Percentiles rank a stretch among this genome's conserved stretches.
phyloP scores from a whole-genome alignment of 306 rosid species.

The Mimosa bimucronata region DNA sequence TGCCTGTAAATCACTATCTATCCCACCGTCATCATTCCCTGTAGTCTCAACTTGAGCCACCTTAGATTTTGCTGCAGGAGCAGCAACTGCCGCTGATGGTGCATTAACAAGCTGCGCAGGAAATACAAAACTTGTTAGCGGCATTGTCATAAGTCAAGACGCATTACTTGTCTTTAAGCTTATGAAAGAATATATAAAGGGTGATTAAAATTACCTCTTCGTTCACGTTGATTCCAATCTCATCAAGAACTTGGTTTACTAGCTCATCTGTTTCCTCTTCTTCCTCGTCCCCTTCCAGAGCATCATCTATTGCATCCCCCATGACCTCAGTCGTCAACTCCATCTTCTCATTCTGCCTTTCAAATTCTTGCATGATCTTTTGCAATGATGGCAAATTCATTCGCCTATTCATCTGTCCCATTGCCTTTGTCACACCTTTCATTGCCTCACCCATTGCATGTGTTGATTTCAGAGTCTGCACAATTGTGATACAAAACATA shows the following conservation, averaged over 20 bases:
- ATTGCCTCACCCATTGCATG: constrained; percentile 99
- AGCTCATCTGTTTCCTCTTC: constrained; percentile 97
- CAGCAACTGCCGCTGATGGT: constrained; percentile 82
- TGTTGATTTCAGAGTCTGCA: constrained; percentile 92
- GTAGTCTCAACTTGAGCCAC: constrained; percentile 82
- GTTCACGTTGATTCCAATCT: constrained; percentile 86
- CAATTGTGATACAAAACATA: constrained; percentile 11
- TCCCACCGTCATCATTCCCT: constrained; percentile 69
- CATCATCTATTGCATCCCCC: constrained; percentile 98
- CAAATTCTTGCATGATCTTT: constrained; percentile 96
- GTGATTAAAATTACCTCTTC: constrained; percentile 68
- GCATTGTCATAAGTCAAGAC: not conserved
- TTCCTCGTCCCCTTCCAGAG: constrained; percentile 97
- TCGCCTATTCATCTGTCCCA: constrained; percentile 99
- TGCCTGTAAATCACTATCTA: constrained; percentile 93
- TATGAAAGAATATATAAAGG: constrained; percentile 12
- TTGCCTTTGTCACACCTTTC: constrained; percentile 99
- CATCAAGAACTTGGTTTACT: constrained; percentile 95
- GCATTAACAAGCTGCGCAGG: constrained; percentile 80
- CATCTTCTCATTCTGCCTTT: constrained; percentile 95
- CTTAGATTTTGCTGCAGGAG: constrained; percentile 72
- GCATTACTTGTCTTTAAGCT: constrained; percentile 20
- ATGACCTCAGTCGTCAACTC: constrained; percentile 82
- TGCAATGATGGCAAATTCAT: constrained; percentile 97
- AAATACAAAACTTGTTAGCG: constrained; percentile 37